These are phyloP conservation scores for Plasmodium adleri DNA, from an alignment of 169 alveolate genomes.

Conservation along the genomic window DNA sequence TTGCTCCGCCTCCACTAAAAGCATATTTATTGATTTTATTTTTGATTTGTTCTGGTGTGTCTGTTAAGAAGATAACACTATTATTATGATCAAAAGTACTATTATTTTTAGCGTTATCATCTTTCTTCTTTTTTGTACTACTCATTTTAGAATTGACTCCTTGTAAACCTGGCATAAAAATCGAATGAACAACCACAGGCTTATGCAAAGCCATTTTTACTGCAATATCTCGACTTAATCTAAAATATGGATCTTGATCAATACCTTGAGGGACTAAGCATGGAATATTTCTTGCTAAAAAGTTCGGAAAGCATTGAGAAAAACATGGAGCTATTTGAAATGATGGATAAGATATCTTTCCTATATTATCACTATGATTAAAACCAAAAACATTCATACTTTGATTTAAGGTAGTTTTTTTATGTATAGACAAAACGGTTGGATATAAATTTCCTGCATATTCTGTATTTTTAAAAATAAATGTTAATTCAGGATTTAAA, in stretches of 20 bases:
- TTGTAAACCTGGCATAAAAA: conserved; percentile 98
- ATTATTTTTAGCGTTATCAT: conserved; percentile 89
- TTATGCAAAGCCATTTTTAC: conserved; percentile 94
- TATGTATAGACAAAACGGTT: conserved; percentile 94
- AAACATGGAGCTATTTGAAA: conserved; percentile 97
- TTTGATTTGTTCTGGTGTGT: conserved; percentile 93
- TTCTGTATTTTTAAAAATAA: conserved; percentile 95
- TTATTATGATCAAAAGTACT: conserved; percentile 93
- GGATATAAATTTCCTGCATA: conserved; percentile 93
- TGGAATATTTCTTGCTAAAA: conserved; percentile 92
- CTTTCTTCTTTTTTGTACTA: conserved; percentile 85
- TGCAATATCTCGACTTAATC: conserved; percentile 98
- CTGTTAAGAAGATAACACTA: conserved; percentile 96
- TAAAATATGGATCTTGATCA: conserved; percentile 99
- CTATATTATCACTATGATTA: conserved; percentile 93
- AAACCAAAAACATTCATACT: conserved; percentile 95
- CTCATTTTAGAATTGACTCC: conserved; percentile 96
- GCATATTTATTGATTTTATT: conserved; percentile 97
- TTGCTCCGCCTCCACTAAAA: conserved; percentile 96
- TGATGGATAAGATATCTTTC: conserved; percentile 97
- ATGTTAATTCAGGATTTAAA: conserved; percentile 97
- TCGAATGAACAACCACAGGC: conserved; percentile 95
- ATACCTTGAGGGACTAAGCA: conserved; percentile 98
- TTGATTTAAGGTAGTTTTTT: conserved; percentile 95
- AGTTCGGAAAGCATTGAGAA: conserved; percentile 95